Conservation (phyloP, 73 alveolate species). For the Stentor coeruleus region DNA sequence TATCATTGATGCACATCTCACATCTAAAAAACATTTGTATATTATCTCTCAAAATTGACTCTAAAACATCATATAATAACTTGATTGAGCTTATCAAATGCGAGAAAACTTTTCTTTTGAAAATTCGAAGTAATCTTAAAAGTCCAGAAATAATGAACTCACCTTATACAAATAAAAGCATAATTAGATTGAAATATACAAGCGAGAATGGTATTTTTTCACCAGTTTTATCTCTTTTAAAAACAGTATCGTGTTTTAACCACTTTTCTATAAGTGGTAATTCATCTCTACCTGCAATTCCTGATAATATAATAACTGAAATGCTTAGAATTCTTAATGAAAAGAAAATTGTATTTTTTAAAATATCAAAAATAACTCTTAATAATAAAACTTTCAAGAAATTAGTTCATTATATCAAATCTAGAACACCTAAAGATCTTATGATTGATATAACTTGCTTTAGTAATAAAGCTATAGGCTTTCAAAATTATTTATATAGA, state of each 20-base stretch:
- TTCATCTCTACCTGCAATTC: background rate
- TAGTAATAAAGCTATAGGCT: background rate
- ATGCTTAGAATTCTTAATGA: too few relatives aligned
- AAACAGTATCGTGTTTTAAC: background rate
- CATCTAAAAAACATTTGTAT: background rate
- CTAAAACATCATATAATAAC: background rate
- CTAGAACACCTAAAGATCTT: background rate
- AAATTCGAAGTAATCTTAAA: background rate
- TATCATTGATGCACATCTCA: background rate
- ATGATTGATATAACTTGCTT: background rate
- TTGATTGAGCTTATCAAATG: background rate
- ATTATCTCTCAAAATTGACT: background rate
- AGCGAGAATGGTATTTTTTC: background rate
- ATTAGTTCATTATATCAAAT: too few relatives aligned
- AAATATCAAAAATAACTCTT: background rate
- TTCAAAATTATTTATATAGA: background rate
- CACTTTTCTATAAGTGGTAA: background rate
- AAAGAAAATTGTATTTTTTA: too few relatives aligned
- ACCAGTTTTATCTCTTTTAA: background rate
- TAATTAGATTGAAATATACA: background rate
- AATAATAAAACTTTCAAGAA: background rate
- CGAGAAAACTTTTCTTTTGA: background rate
- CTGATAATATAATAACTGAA: background rate
- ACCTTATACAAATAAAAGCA: background rate
- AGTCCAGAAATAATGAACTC: background rate